Evolutionary conservation across 2,329 filamentous ascomycete genomes (phyloP).

Genomic region (Xylariales sp.): DNA sequence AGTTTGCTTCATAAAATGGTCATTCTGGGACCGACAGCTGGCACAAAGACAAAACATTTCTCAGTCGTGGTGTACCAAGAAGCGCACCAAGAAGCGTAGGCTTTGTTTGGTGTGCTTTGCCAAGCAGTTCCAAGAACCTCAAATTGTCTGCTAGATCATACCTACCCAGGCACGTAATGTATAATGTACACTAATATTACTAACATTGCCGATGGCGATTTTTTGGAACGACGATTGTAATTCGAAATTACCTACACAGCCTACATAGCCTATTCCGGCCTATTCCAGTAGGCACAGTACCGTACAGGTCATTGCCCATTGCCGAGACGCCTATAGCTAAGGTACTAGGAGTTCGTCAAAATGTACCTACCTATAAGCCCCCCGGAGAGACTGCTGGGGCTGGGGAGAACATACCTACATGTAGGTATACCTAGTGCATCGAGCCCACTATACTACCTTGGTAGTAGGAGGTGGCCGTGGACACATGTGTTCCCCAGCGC

Average conservation of each 20-base stretch:
- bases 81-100: too few species aligned
- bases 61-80: background rate
- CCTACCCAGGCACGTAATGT: background rate
- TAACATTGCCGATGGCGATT: constrained; percentile 6
- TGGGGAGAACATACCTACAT: background rate
- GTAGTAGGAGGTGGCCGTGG: background rate
- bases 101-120: constrained; percentile 11
- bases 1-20: background rate
- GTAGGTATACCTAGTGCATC: too few species aligned
- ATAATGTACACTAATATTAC: background rate
- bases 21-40: background rate
- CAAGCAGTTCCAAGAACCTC: constrained; percentile 30
- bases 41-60: background rate
- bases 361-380: too few species aligned
- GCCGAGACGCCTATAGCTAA: background rate
- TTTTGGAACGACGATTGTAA: constrained; percentile 15
- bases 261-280: too few species aligned
- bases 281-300: background rate
- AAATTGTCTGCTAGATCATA: constrained; percentile 11
- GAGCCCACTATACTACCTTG: too few species aligned
- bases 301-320: constrained; percentile 21
- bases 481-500: constrained; percentile 6
- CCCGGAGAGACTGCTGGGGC: too few species aligned
- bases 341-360: too few species aligned
- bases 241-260: constrained; percentile 5